Percentiles rank a stretch among this genome's conserved stretches.
phyloP scores from a whole-genome alignment of 1,284 basidiomycete genomes.

The Sporisorium scitamineum region DNA sequence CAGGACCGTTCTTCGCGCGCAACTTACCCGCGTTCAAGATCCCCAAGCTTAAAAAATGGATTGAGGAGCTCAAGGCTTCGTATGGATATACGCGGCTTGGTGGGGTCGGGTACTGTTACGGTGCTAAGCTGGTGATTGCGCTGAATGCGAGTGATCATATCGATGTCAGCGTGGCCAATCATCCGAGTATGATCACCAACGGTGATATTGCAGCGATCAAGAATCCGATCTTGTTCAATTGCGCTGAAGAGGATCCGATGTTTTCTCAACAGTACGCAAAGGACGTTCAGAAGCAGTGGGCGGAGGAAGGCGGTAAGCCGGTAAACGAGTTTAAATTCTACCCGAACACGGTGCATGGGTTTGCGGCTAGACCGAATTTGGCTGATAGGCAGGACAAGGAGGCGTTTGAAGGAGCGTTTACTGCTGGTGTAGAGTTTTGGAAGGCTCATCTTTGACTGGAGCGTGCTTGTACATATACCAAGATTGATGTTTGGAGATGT shows the following conservation, averaged over 20 bases:
- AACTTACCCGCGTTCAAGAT: conserved; percentile 34
- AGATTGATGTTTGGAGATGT: background rate
- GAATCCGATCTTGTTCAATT: conserved; percentile 74
- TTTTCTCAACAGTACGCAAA: conserved; percentile 71
- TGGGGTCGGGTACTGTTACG: conserved; percentile 78
- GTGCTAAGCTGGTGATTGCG: conserved; percentile 70
- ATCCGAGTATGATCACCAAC: conserved; percentile 73
- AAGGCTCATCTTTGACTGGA: conserved; percentile 34
- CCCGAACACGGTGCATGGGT: conserved; percentile 75
- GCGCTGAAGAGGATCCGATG: conserved; percentile 75
- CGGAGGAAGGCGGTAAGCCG: conserved; percentile 70
- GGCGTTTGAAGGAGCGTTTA: conserved; percentile 72
- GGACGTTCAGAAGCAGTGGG: conserved; percentile 72
- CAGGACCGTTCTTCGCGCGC: conserved; percentile 35
- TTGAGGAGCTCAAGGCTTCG: conserved; percentile 69
- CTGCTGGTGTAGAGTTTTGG: conserved; percentile 22
- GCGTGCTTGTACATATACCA: background rate
- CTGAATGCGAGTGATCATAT: conserved; percentile 68
- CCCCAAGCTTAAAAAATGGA: conserved; percentile 30
- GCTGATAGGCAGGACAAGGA: conserved; percentile 72
- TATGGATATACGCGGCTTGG: conserved; percentile 76
- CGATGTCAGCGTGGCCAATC: conserved; percentile 74
- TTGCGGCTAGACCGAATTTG: conserved; percentile 74
- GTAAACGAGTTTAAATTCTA: conserved; percentile 75
- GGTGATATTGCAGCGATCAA: conserved; percentile 70